Evolutionary conservation across 2,329 filamentous ascomycete genomes (phyloP).

Genomic region (Colletotrichum tropicale): DNA sequence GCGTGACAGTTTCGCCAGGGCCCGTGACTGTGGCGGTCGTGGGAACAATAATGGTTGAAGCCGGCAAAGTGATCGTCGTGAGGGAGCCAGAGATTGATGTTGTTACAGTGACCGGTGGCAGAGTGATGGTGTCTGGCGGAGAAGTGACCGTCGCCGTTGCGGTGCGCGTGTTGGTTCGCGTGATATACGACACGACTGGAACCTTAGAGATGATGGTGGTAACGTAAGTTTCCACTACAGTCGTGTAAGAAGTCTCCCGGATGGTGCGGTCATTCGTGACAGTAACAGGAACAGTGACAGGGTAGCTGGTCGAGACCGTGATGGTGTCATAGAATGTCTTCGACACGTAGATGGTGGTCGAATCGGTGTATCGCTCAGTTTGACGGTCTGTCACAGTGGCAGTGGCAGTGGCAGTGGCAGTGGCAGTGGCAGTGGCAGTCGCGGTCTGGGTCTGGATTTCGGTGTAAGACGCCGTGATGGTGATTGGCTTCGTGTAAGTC

Average conservation of each 20-base stretch:
- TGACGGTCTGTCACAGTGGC: slow-evolving; percentile 12
- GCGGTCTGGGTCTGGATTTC: slow-evolving; percentile 6
- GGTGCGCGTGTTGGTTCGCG: neutral
- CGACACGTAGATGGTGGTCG: slow-evolving; percentile 9
- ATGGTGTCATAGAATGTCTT: slow-evolving; percentile 18
- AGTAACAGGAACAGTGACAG: slow-evolving; percentile 22
- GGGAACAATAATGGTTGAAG: neutral
- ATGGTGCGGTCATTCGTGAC: slow-evolving; percentile 12
- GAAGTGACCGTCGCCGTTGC: neutral
- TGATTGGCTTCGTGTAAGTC: neutral
- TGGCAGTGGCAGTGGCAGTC: slow-evolving; percentile 14
- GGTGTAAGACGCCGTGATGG: slow-evolving; percentile 20
- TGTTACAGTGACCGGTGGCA: neutral
- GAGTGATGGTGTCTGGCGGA: neutral
- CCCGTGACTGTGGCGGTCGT: neutral
- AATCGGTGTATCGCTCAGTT: slow-evolving; percentile 2
- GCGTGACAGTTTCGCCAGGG: neutral
- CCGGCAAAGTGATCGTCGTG: neutral
- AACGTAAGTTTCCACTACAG: neutral
- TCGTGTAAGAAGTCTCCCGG: slow-evolving; percentile 4
- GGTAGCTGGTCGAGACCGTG: slow-evolving; percentile 18
- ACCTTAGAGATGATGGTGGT: neutral
- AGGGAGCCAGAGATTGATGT: neutral
- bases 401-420: slow-evolving; percentile 14
- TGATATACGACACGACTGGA: neutral